Base-by-base conservation (phyloP, 1,284 basidiomycete genomes). In the Vanrija sp. region DNA sequence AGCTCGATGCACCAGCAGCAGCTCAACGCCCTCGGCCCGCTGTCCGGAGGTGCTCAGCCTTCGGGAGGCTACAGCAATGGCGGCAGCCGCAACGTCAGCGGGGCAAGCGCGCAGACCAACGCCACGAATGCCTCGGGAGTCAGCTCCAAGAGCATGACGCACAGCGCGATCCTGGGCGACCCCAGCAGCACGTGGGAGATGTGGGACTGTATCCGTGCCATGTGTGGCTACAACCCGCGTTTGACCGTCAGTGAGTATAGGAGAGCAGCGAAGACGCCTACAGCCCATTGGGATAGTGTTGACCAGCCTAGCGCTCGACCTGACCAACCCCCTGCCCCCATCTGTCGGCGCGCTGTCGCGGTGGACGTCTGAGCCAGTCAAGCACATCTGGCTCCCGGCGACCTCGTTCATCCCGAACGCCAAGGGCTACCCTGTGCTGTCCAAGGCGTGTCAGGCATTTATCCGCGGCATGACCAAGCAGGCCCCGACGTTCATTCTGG, bases 401-500 rank as follows among this genome's bases (percentile, higher is more conserved):
- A 84, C 85, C 4, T 83, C 89, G 10, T 99, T 98, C 74, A 93
- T 98, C 61, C 86, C 92, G 12, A 99, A 99, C 73, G 84, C 86
- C 31, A 96, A 97, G 76, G 95, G 93, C 4, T 99, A 96, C 72
- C 96, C 96, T 0, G 96, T 99, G 1, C 81, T 99, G 15, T 88
- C 89, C 18, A 98, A 98, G 77, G 85, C 85, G 15, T 87, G 88
- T 5, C 94, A 97, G 67, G 81, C 82, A 0, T 96, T 97, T 76
- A 82, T 96, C 48, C 85, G 87, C 56, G 85, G 89, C 60, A 85
- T 88, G 76, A 87, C 92, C 82, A 45, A 93, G 89, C 85, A 89
- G 71, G 83, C 80, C 51, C 93, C 93, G 2, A 87, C 83, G 12
- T 79, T 95, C 48, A 86, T 97, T 57, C 77, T 97, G 10, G 84